phyloP scores from a whole-genome alignment of 768 basidiomycete genomes.

The Atractiella rhizophila region DNA sequence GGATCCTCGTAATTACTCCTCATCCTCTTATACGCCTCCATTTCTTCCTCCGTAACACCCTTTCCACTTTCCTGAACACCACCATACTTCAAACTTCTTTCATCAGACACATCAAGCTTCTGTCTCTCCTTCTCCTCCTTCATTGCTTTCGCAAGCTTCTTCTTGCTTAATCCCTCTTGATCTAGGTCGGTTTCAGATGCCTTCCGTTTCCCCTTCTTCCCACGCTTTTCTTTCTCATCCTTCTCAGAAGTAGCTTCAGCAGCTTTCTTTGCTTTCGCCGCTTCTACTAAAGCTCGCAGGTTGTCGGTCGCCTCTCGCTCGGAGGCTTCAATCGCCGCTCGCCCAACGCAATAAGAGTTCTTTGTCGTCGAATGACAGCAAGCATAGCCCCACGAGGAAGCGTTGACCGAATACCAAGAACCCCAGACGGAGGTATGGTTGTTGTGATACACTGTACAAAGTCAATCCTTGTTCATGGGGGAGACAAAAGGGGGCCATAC shows the following conservation, averaged over 20 bases:
- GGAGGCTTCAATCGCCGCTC: slow-evolving; percentile 53
- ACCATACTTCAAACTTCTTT: not conserved
- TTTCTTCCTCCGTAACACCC: slow-evolving; percentile 7
- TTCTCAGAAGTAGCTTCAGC: slow-evolving; percentile 1
- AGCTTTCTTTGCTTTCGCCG: slow-evolving; percentile 1
- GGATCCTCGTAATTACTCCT: slow-evolving; percentile 8
- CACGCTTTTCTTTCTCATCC: slow-evolving; percentile 1
- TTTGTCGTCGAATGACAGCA: slow-evolving; percentile 77
- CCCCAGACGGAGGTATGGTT: slow-evolving; percentile 97
- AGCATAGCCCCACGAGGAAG: slow-evolving; percentile 65
- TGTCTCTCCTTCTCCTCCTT: no score
- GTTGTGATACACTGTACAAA: slow-evolving; percentile 44
- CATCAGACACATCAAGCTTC: not conserved
- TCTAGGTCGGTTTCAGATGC: no score
- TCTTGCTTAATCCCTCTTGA: no score
- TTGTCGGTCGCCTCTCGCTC: slow-evolving; percentile 19
- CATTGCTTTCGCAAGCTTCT: not conserved
- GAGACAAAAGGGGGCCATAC: slow-evolving; percentile 27
- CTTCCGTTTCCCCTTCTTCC: slow-evolving; percentile 1
- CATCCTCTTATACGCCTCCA: slow-evolving; percentile 4
- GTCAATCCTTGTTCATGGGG: not conserved
- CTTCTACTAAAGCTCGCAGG: not conserved
- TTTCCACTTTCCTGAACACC: not conserved
- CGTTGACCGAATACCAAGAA: slow-evolving; percentile 57
- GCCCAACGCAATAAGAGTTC: slow-evolving; percentile 72